A percentile compares a stretch with the other conserved stretches of the same genome.
These are phyloP conservation scores for Neurospora sp. DNA, from an alignment of 495 filamentous ascomycete genomes.

Conservation along the genomic window DNA sequence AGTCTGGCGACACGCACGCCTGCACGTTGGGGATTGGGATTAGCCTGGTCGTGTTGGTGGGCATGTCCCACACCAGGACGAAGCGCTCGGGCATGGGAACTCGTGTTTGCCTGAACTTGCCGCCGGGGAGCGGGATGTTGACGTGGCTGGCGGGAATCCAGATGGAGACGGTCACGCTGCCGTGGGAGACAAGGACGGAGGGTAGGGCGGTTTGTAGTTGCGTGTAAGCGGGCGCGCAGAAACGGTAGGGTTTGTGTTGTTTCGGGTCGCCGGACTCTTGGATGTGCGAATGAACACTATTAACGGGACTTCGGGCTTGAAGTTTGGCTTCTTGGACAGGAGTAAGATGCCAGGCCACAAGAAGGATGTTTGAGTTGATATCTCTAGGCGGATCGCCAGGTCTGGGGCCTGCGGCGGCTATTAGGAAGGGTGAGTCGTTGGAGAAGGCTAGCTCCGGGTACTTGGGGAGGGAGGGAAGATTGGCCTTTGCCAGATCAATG, in stretches of 20 bases:
- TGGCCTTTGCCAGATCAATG: constrained; percentile 13
- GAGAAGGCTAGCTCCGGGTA: constrained; percentile 22
- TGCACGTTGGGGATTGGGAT: constrained; percentile 22
- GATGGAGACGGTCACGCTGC: constrained; percentile 13
- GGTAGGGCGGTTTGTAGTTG: constrained; percentile 17
- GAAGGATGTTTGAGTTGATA: constrained; percentile 6
- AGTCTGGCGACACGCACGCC: constrained; percentile 19
- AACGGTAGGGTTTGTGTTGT: constrained; percentile 17
- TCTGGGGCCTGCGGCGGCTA: constrained; percentile 18
- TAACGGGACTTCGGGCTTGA: constrained; percentile 5
- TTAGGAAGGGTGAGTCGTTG: constrained; percentile 13
- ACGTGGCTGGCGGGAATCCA: constrained; percentile 22
- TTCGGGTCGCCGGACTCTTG: constrained; percentile 4
- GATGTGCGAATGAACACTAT: constrained; percentile 4
- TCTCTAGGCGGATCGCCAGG: constrained; percentile 14
- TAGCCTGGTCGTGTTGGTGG: constrained; percentile 13
- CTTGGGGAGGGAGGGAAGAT: constrained; percentile 20
- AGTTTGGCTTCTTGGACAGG: constrained; percentile 14
- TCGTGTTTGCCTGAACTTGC: constrained; percentile 6
- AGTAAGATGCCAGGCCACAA: constrained; percentile 21
- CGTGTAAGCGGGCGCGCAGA: constrained; percentile 14
- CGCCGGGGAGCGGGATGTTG: constrained; percentile 11
- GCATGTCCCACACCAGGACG: constrained; percentile 19
- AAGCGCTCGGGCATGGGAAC: constrained; percentile 10
- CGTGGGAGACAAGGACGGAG: constrained; percentile 14